Percentiles rank a stretch among this genome's conserved stretches.
Conservation (phyloP, 768 basidiomycete genomes). For the Lentinula guzmanii region DNA sequence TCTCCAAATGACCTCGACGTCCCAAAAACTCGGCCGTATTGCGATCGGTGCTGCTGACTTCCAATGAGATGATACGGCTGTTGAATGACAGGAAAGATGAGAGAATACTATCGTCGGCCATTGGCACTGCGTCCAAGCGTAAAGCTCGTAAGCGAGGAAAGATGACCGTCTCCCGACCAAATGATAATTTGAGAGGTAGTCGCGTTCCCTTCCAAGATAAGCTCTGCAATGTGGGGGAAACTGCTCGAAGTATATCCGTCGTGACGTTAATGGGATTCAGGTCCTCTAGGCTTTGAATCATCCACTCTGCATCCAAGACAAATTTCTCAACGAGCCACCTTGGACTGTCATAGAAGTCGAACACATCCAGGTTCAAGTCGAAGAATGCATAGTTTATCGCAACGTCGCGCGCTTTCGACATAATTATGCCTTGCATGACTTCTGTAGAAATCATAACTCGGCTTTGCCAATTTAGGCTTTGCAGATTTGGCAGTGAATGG, state of each 20-base stretch:
- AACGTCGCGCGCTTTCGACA: conserved; percentile 17
- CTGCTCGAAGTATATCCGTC: background rate
- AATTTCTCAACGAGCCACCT: conserved; percentile 4
- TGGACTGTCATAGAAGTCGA: background rate
- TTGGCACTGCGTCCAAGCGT: conserved; percentile 12
- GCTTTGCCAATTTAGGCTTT: conserved; percentile 20
- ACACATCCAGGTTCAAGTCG: background rate
- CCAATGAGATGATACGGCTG: conserved; percentile 7
- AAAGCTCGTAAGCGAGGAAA: conserved; percentile 18
- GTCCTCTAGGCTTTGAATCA: background rate
- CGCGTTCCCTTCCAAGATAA: conserved; percentile 2
- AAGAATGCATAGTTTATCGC: conserved; percentile 10
- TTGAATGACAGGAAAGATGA: conserved; percentile 6
- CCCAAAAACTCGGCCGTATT: conserved; percentile 4
- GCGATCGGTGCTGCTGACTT: conserved; percentile 7
- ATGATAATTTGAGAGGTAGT: background rate
- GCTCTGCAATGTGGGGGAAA: background rate
- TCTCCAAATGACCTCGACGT: conserved; percentile 15
- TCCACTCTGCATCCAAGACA: background rate
- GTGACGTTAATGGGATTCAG: background rate
- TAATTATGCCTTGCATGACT: conserved; percentile 12
- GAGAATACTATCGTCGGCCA: conserved; percentile 12
- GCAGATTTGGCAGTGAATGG: conserved; percentile 18
- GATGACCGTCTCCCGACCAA: background rate
- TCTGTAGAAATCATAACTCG: conserved; percentile 7